Percentiles rank a stretch among this genome's conserved stretches.
Conservation (phyloP, 805 yeast genomes). For the Hanseniaspora meyeri region DNA sequence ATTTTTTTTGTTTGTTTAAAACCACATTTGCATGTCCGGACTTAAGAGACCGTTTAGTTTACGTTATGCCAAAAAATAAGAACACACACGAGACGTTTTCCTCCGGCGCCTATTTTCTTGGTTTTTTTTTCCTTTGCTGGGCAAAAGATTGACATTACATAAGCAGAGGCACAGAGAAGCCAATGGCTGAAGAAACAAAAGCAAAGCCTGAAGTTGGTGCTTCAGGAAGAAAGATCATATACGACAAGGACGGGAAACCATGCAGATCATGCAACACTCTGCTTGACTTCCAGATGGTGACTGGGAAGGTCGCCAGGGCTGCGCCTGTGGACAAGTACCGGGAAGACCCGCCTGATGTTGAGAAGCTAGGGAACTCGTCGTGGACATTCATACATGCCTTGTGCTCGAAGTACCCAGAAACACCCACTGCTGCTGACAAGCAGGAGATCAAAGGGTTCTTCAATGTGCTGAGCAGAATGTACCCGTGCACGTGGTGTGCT, state of each 20-base stretch:
- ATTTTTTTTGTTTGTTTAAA: not conserved
- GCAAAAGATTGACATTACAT: no score
- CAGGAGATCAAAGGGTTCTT: constrained; percentile 60
- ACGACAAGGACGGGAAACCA: constrained; percentile 87
- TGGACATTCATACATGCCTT: constrained; percentile 88
- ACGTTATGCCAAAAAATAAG: no score
- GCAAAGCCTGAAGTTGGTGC: constrained; percentile 1
- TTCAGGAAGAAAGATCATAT: constrained; percentile 20
- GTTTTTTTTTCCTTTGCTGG: no score
- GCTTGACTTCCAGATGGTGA: constrained; percentile 63
- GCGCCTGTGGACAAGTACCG: constrained; percentile 27
- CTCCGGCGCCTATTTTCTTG: no score
- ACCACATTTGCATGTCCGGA: not conserved
- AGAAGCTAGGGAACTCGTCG: constrained; percentile 64
- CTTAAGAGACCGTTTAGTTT: not conserved
- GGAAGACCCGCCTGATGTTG: constrained; percentile 80
- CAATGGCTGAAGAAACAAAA: not conserved
- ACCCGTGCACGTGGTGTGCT: constrained; percentile 93
- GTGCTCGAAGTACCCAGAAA: constrained; percentile 77
- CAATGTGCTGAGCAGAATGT: constrained; percentile 57
- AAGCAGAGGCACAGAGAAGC: no score
- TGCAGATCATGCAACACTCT: constrained; percentile 84
- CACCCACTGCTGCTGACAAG: constrained; percentile 51
- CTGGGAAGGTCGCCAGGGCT: constrained; percentile 20
- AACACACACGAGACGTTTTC: no score